Evolutionary conservation across 176 grass and related monocot genomes (phyloP).

Genomic region (Aegilops sharonensis): DNA sequence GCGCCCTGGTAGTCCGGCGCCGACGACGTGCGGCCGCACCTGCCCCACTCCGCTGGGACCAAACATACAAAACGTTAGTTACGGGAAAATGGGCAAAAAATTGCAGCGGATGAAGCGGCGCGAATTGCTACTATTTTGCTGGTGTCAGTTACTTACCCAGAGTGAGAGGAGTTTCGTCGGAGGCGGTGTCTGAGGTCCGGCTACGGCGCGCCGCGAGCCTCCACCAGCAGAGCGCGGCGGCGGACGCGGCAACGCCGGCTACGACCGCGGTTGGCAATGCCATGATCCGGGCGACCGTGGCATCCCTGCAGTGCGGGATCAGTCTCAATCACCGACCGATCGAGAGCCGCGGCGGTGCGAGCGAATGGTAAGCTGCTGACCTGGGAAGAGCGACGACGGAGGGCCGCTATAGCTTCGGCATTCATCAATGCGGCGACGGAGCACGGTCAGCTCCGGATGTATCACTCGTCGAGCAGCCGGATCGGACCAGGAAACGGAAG

Average conservation of each 20-base stretch:
- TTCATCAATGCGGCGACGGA: slow-evolving; percentile 45
- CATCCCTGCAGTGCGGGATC: slow-evolving; percentile 40
- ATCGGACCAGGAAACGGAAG: too few species aligned
- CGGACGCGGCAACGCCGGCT: slow-evolving; percentile 53
- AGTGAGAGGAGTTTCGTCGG: slow-evolving; percentile 66
- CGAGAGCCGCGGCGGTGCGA: too few species aligned
- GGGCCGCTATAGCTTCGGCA: slow-evolving; percentile 40
- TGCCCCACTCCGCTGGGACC: slow-evolving; percentile 67
- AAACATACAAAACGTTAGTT: background rate
- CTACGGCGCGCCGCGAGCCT: slow-evolving; percentile 31
- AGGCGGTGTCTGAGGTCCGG: slow-evolving; percentile 77
- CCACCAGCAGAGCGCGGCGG: slow-evolving; percentile 35
- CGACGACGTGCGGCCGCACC: slow-evolving; percentile 46
- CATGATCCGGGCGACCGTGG: slow-evolving; percentile 64
- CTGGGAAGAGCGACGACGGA: slow-evolving; percentile 27
- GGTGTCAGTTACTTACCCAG: slow-evolving; percentile 31
- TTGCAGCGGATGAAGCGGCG: too few species aligned
- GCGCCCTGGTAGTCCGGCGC: slow-evolving; percentile 53
- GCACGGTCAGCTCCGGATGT: too few species aligned
- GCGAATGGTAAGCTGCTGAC: background rate
- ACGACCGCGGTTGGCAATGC: slow-evolving; percentile 55
- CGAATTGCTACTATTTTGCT: too few species aligned
- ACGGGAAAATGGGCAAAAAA: too few species aligned
- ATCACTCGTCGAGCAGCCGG: too few species aligned
- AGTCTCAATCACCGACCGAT: background rate